These are phyloP conservation scores for Diaporthe nobilis DNA, from an alignment of 2,329 filamentous ascomycete species.

Conservation along the genomic window DNA sequence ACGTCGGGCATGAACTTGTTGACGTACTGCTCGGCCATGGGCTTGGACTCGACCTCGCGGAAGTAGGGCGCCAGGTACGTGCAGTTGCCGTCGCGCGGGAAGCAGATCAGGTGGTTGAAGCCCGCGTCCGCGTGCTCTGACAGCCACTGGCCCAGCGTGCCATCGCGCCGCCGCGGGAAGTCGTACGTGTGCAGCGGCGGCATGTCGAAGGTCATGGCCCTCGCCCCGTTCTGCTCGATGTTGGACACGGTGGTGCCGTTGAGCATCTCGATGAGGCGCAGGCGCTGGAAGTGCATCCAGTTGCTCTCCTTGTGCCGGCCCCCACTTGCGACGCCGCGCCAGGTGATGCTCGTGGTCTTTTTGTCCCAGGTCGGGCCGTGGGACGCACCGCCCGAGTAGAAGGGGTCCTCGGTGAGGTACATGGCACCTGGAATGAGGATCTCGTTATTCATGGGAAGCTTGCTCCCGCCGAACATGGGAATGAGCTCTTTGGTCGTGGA, in stretches of 20 bases:
- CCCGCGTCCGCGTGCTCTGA: slow-evolving; percentile 57
- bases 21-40: slow-evolving; percentile 65
- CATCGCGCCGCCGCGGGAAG: slow-evolving; percentile 52
- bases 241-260: slow-evolving; percentile 71
- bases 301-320: slow-evolving; percentile 67
- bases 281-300: slow-evolving; percentile 80
- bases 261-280: slow-evolving; percentile 78
- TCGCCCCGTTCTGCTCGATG: slow-evolving; percentile 58
- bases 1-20: slow-evolving; percentile 79
- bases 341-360: slow-evolving; percentile 70
- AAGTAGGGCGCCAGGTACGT: slow-evolving; percentile 56
- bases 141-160: slow-evolving; percentile 59
- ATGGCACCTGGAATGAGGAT: slow-evolving; percentile 73
- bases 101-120: slow-evolving; percentile 60
- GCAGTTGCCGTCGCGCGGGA: slow-evolving; percentile 52
- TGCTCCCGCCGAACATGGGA: slow-evolving; percentile 72
- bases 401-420: slow-evolving; percentile 71
- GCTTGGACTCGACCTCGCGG: slow-evolving; percentile 49
- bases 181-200: slow-evolving; percentile 60
- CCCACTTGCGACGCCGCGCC: slow-evolving; percentile 77
- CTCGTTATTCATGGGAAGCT: slow-evolving; percentile 72
- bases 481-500: slow-evolving; percentile 65
- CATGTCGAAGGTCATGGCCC: slow-evolving; percentile 64
- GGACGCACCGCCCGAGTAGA: slow-evolving; percentile 69
- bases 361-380: slow-evolving; percentile 71